Conservation (phyloP, 768 basidiomycete species). For the Tylopilus intermedius region DNA sequence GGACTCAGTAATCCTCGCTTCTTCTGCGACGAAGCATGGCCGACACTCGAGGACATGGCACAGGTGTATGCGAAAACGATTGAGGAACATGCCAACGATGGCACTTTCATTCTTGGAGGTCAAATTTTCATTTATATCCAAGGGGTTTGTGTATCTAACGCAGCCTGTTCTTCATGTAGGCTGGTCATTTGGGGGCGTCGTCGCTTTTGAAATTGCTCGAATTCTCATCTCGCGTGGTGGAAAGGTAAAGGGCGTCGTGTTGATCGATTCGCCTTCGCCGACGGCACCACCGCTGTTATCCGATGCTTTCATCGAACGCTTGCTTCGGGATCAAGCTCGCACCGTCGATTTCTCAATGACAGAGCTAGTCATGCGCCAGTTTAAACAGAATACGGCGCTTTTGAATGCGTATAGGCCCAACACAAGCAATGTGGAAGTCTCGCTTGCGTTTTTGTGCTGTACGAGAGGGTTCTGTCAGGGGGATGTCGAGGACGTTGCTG, state of each 20-base stretch:
- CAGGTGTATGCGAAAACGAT: constrained; percentile 43
- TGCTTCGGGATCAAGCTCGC: constrained; percentile 33
- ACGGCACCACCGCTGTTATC: constrained; percentile 49
- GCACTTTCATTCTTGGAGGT: constrained; percentile 55
- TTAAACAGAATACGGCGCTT: constrained; percentile 43
- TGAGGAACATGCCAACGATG: constrained; percentile 30
- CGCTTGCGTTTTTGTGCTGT: constrained; percentile 52
- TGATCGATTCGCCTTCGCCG: constrained; percentile 67
- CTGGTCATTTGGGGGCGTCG: constrained; percentile 27
- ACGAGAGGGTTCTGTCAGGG: constrained; percentile 39
- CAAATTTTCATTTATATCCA: constrained; percentile 4
- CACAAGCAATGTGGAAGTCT: constrained; percentile 23
- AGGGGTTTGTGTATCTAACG: neutral
- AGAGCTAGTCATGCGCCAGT: constrained; percentile 42
- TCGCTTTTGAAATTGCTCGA: constrained; percentile 59
- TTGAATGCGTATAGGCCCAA: constrained; percentile 44
- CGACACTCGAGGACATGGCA: constrained; percentile 49
- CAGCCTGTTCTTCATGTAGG: neutral
- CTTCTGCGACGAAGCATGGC: constrained; percentile 42
- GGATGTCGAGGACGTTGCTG: constrained; percentile 35
- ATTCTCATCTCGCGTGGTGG: constrained; percentile 40
- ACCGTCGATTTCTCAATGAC: constrained; percentile 28
- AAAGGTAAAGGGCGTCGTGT: constrained; percentile 49
- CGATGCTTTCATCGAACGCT: constrained; percentile 44
- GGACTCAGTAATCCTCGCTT: constrained; percentile 57